A percentile compares a stretch with the other conserved stretches of the same genome.
phyloP scores from a whole-genome alignment of 2,329 filamentous ascomycete species.

The Domatiomyces globalis region DNA sequence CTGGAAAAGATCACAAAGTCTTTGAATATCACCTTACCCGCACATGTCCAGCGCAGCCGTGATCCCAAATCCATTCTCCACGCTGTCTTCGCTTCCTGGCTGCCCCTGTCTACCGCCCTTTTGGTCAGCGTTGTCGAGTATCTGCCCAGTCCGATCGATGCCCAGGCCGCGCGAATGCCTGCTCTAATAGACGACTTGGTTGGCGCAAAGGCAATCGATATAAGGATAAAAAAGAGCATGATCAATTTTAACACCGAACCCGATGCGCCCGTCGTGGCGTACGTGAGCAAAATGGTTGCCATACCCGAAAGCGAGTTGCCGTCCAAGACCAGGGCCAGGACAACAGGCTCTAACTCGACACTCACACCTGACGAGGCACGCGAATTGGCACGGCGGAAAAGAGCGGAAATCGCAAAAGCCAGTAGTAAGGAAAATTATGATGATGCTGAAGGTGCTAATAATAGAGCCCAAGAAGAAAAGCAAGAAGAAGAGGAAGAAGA shows the following conservation, averaged over 20 bases:
- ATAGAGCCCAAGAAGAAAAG: conserved; percentile 31
- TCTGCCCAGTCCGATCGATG: conserved; percentile 65
- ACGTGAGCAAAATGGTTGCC: conserved; percentile 97
- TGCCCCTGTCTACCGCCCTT: conserved; percentile 81
- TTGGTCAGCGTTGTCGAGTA: conserved; percentile 90
- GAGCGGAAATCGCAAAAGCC: conserved; percentile 71
- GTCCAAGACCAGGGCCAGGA: conserved; percentile 56
- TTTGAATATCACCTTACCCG: conserved; percentile 64
- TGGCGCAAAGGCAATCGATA: conserved; percentile 56
- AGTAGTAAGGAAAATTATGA: conserved; percentile 52
- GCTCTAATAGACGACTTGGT: conserved; percentile 67
- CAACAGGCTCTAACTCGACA: conserved; percentile 35
- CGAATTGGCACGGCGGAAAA: conserved; percentile 73
- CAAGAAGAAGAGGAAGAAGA: conserved; percentile 37
- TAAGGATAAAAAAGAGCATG: conserved; percentile 64
- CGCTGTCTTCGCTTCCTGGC: conserved; percentile 75
- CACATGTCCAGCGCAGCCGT: conserved; percentile 69
- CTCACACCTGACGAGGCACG: conserved; percentile 81
- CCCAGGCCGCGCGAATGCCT: conserved; percentile 68
- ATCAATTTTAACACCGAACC: conserved; percentile 57
- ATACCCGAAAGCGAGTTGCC: conserved; percentile 84
- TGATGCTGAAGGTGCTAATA: conserved; percentile 44
- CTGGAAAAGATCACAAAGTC: conserved; percentile 94
- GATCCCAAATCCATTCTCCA: conserved; percentile 75
- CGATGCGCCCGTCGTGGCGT: conserved; percentile 71